phyloP scores from a whole-genome alignment of 2,329 filamentous ascomycete genomes.

The Metarhizium rileyi region DNA sequence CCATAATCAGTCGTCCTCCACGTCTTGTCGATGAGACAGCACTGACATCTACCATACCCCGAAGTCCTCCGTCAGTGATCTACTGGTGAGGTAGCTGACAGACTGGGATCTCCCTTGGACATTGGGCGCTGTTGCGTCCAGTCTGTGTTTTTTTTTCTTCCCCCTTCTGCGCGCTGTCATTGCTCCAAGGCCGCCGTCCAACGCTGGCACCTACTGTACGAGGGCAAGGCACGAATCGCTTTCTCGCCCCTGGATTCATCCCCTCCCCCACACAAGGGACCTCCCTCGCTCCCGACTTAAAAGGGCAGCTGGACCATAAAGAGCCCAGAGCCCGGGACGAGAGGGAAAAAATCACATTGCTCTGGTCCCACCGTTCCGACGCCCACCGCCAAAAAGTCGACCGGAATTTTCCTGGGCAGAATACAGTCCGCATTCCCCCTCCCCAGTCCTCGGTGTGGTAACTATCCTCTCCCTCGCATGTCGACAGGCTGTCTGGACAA shows the following conservation, averaged over 20 bases:
- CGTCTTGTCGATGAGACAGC: not conserved
- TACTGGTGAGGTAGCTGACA: not conserved
- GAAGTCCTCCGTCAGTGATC: not conserved
- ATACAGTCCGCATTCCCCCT: conserved; percentile 2
- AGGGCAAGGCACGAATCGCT: not conserved
- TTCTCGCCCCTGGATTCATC: not conserved
- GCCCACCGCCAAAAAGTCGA: conserved; percentile 3
- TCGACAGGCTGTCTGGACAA: conserved; percentile 2
- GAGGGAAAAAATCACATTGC: not conserved
- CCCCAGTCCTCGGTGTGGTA: conserved; percentile 1
- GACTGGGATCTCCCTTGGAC: not conserved
- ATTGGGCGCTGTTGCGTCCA: not conserved
- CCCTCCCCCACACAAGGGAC: conserved; percentile 5
- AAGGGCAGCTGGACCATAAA: not conserved
- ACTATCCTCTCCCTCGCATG: not conserved
- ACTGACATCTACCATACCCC: not conserved
- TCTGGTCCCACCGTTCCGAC: conserved; percentile 3
- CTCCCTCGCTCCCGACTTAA: conserved; percentile 7
- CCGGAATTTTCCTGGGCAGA: not conserved
- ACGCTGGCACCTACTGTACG: not conserved
- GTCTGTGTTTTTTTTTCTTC: not conserved
- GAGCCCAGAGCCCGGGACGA: not conserved
- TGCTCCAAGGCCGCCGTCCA: not conserved
- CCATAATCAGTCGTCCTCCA: not conserved
- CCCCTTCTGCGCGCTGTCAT: not conserved